Conservation (phyloP, 2,329 filamentous ascomycete genomes). For the Phyllosticta citribraziliensis region DNA sequence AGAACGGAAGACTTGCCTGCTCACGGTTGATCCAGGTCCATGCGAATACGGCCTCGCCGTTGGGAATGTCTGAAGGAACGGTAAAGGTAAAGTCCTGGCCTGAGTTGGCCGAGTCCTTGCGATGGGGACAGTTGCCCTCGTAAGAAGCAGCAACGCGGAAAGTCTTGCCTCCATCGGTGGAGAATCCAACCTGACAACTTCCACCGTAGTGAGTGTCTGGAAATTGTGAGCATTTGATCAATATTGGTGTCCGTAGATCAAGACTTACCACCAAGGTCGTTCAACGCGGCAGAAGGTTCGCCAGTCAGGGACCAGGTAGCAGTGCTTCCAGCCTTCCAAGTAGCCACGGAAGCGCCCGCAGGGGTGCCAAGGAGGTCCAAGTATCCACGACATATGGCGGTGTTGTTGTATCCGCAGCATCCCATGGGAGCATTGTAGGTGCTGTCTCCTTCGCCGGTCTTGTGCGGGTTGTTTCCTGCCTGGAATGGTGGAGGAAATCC, state of each 20-base stretch:
- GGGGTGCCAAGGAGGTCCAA: conserved; percentile 7
- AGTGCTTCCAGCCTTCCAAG: conserved; percentile 6
- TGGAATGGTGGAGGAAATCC: conserved; percentile 6
- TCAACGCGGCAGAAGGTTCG: neutral
- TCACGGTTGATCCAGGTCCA: conserved; percentile 42
- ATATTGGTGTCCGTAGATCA: neutral
- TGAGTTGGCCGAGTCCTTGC: conserved; percentile 24
- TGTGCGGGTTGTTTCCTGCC: conserved; percentile 8
- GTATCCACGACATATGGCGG: conserved; percentile 6
- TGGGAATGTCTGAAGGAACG: conserved; percentile 33
- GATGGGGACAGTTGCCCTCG: conserved; percentile 39
- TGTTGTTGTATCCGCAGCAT: conserved; percentile 7
- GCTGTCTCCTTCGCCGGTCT: neutral
- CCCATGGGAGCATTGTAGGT: conserved; percentile 7
- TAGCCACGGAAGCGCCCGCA: conserved; percentile 6
- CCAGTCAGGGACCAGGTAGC: conserved; percentile 5
- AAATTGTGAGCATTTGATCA: neutral
- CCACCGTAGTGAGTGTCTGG: conserved; percentile 37
- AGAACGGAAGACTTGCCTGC: conserved; percentile 20
- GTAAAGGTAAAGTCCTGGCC: conserved; percentile 37
- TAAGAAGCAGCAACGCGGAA: conserved; percentile 37
- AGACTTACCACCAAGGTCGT: conserved; percentile 2
- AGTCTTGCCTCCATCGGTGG: conserved; percentile 32
- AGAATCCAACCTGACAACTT: conserved; percentile 38
- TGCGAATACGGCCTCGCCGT: conserved; percentile 33